These are phyloP conservation scores for Diplogelasinospora grovesii DNA, from an alignment of 495 filamentous ascomycete species.

Conservation along the genomic window DNA sequence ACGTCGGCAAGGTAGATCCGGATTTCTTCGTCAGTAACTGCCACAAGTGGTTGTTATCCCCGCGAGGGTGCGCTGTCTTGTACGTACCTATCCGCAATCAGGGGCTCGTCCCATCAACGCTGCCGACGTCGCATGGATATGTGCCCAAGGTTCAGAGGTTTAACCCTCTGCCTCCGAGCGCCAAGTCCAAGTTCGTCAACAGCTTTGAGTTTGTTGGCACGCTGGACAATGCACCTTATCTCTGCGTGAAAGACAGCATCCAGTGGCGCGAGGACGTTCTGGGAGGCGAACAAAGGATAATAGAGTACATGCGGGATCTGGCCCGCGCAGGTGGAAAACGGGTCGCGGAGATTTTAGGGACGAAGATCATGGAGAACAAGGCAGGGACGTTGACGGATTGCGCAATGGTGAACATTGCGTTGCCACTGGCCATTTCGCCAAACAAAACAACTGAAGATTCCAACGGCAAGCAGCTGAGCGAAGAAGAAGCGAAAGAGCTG, in stretches of 20 bases:
- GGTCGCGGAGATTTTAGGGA: slow-evolving; percentile 58
- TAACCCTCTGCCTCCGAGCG: slow-evolving; percentile 42
- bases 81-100: slow-evolving; percentile 74
- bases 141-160: slow-evolving; percentile 27
- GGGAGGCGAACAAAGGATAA: slow-evolving; percentile 68
- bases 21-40: slow-evolving; percentile 83
- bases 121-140: slow-evolving; percentile 67
- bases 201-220: slow-evolving; percentile 78
- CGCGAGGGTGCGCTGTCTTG: slow-evolving; percentile 73
- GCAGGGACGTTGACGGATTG: slow-evolving; percentile 36
- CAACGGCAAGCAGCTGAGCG: no score
- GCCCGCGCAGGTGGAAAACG: slow-evolving; percentile 52
- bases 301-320: slow-evolving; percentile 49
- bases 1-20: slow-evolving; percentile 54
- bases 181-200: slow-evolving; percentile 53
- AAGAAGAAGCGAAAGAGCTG: slow-evolving; percentile 15
- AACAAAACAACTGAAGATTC: no score
- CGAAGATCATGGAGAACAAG: slow-evolving; percentile 61
- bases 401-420: slow-evolving; percentile 61
- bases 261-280: slow-evolving; percentile 58
- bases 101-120: slow-evolving; percentile 59
- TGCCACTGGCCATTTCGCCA: slow-evolving; percentile 59
- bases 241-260: slow-evolving; percentile 64
- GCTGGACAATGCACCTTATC: slow-evolving; percentile 60
- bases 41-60: slow-evolving; percentile 89